Percentiles rank a stretch among this genome's conserved stretches.
These are phyloP conservation scores for Boletus subcaerulescens DNA, from an alignment of 768 basidiomycete genomes.

Conservation along the genomic window DNA sequence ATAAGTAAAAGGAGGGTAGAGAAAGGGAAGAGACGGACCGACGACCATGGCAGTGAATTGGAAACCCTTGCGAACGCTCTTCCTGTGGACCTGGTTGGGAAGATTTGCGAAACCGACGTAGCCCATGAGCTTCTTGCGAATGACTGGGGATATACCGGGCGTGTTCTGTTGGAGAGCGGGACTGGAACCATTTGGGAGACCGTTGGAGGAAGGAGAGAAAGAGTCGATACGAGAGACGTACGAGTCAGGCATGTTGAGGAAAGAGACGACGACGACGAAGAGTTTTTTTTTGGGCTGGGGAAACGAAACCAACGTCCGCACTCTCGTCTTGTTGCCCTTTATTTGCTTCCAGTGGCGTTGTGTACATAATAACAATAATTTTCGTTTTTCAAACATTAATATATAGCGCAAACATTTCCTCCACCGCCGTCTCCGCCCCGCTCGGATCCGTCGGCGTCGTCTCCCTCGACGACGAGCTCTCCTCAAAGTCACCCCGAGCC, in stretches of 20 bases:
- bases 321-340: conserved; percentile 24
- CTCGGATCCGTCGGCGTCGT: not conserved
- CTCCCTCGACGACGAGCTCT: not conserved
- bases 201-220: conserved; percentile 51
- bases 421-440: conserved; percentile 6
- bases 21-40: conserved; percentile 55
- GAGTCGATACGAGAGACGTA: conserved; percentile 69
- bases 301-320: conserved; percentile 26
- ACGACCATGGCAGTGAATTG: conserved; percentile 99
- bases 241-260: conserved; percentile 62
- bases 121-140: conserved; percentile 91
- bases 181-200: conserved; percentile 58
- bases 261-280: conserved; percentile 22
- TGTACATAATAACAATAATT: not conserved
- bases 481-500: not conserved
- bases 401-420: conserved; percentile 42
- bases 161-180: conserved; percentile 50
- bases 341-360: conserved; percentile 35
- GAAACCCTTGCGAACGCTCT: conserved; percentile 97
- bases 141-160: conserved; percentile 37
- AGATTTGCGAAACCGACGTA: conserved; percentile 97
- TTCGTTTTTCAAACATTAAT: conserved; percentile 16
- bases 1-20: conserved; percentile 7
- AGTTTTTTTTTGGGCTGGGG: conserved; percentile 45
- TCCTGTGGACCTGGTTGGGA: conserved; percentile 98